These are phyloP conservation scores for Antitrichia curtipendula DNA, from an alignment of 225 moss, liverwort and hornwort genomes.

Conservation along the genomic window DNA sequence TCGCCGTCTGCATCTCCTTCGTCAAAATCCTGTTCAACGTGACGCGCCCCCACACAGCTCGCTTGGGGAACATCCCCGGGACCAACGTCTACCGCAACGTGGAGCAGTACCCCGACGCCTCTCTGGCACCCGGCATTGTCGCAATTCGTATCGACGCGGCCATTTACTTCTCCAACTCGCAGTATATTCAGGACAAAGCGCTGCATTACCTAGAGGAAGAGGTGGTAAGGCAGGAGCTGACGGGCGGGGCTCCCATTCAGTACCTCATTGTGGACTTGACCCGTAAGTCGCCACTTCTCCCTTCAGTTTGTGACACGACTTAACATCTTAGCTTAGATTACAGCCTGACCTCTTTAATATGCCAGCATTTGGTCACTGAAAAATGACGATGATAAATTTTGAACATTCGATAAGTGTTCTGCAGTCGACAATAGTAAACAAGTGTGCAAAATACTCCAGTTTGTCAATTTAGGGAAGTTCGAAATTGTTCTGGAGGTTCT, in stretches of 20 bases:
- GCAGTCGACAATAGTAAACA: not conserved
- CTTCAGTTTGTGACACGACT: too few relatives aligned
- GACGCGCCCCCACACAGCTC: constrained; percentile 72
- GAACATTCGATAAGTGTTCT: not conserved
- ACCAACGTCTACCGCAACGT: constrained; percentile 63
- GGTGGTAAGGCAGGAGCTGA: not conserved
- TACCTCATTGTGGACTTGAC: constrained; percentile 47
- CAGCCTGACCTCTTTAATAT: too few relatives aligned
- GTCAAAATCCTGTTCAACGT: constrained; percentile 64
- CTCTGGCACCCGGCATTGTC: constrained; percentile 38
- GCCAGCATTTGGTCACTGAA: not conserved
- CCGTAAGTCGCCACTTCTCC: constrained; percentile 6
- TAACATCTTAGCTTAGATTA: not conserved
- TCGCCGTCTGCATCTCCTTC: constrained; percentile 72
- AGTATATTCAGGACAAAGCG: constrained; percentile 62
- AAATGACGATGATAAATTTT: not conserved
- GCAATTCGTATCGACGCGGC: constrained; percentile 59
- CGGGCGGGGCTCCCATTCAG: constrained; percentile 8
- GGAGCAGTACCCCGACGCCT: constrained; percentile 53
- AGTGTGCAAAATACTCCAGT: not conserved
- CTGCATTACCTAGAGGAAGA: constrained; percentile 23
- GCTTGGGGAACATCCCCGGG: constrained; percentile 57
- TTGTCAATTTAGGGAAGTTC: not conserved
- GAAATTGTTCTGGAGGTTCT: not conserved
- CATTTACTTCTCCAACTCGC: constrained; percentile 83